These are phyloP conservation scores for Oryza punctata DNA, from an alignment of 176 grass and related monocot species.

Conservation along the genomic window DNA sequence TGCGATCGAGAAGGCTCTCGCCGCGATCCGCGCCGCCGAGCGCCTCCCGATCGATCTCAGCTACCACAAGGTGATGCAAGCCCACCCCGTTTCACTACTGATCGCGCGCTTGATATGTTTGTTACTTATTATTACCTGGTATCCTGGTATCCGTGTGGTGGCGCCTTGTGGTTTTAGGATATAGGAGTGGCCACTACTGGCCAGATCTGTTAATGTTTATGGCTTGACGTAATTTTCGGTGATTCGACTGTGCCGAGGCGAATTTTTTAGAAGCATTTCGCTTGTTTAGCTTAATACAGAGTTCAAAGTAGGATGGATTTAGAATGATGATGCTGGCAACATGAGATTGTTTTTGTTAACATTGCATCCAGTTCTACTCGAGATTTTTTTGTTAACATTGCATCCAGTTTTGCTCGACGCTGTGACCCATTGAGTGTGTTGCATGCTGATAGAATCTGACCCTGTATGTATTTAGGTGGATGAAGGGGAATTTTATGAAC, in stretches of 20 bases:
- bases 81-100: background rate
- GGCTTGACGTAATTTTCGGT: background rate
- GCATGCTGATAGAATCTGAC: background rate
- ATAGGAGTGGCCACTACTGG: background rate
- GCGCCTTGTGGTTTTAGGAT: conserved; percentile 20
- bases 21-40: conserved; percentile 67
- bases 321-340: background rate
- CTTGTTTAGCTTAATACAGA: background rate
- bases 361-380: background rate
- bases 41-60: conserved; percentile 71
- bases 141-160: background rate
- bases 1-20: conserved; percentile 66
- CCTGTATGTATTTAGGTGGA: background rate
- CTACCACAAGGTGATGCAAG: conserved; percentile 60
- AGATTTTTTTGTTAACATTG: too few species aligned
- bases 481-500: background rate
- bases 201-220: conserved; percentile 27
- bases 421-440: background rate
- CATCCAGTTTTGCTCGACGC: background rate
- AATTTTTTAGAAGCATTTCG: background rate
- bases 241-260: background rate
- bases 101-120: background rate
- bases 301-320: background rate
- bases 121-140: background rate
- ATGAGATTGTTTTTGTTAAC: background rate